Conservation (phyloP, 2,329 filamentous ascomycete genomes). For the Juglanconis oblonga region DNA sequence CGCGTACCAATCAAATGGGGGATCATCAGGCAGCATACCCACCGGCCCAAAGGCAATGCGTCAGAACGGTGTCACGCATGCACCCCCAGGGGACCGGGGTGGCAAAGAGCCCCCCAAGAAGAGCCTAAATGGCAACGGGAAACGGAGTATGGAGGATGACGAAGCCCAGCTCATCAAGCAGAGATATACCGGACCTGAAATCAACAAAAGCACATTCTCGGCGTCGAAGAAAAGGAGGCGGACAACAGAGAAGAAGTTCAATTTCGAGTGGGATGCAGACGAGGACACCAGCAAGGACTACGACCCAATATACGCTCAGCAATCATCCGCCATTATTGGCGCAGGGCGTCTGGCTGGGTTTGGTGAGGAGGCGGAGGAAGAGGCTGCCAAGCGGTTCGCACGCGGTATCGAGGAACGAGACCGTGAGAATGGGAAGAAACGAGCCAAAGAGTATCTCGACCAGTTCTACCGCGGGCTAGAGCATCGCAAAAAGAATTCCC, state of each 20-base stretch:
- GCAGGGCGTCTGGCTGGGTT: constrained; percentile 42
- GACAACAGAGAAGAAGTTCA: constrained; percentile 95
- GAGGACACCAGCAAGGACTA: constrained; percentile 87
- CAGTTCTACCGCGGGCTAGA: constrained; percentile 78
- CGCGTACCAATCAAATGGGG: constrained; percentile 24
- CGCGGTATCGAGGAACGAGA: constrained; percentile 73
- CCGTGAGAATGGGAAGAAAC: constrained; percentile 68
- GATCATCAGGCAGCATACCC: constrained; percentile 45
- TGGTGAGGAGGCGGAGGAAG: constrained; percentile 53
- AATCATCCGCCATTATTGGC: constrained; percentile 62
- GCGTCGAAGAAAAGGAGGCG: constrained; percentile 93
- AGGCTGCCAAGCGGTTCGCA: constrained; percentile 56
- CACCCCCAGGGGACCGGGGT: background rate
- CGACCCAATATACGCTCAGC: constrained; percentile 74
- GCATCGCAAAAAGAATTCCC: constrained; percentile 62
- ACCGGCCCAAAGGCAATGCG: constrained; percentile 72
- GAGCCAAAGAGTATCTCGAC: constrained; percentile 78
- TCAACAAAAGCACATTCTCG: constrained; percentile 80
- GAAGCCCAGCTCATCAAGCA: constrained; percentile 74
- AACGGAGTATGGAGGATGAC: constrained; percentile 54
- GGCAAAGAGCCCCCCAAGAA: constrained; percentile 21
- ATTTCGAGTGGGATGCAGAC: constrained; percentile 95
- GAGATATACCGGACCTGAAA: constrained; percentile 87
- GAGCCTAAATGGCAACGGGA: constrained; percentile 35
- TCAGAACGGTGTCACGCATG: constrained; percentile 24